Base-by-base conservation (phyloP, 169 alveolate genomes). In the Plasmodium yoelii region DNA sequence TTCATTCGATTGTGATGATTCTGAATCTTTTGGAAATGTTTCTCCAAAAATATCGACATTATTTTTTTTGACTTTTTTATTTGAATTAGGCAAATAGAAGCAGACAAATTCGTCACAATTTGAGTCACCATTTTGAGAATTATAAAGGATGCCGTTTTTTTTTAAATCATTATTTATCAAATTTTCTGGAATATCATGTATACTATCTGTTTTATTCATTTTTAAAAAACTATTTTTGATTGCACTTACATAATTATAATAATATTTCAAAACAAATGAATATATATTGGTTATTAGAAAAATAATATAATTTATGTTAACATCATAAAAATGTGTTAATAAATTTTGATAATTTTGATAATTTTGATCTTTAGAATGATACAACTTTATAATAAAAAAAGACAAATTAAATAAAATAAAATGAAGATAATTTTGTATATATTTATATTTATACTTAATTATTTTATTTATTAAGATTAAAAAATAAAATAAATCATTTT, bases 401-500 rank as follows among this genome's bases (percentile, higher is more conserved):
- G 70, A 64, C 59, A 77, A 19, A 53, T 77, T 77, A 19, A 77
- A 63, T 28, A 77, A 56, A 6, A 77, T 10, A 5, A 28, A 63
- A 13, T 77, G 63, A 26, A 77, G 0, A 15, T 77, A 77, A 39
- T 64, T 77, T 26, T 56, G 55, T 28, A 77, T 57, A 6, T 77
- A 57, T 2, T 63, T 57, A 77, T 77, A 77, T 51, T 77, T 77
- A 69, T 77, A 44, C 15, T 64, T 77, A 46, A 77, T 77, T 8
- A 77, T 22, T 77, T 77, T 61, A 53, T 68, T 64, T 64, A 77
- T 55, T 64, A 77, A 63, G 12, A 13, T 44, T 56, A 77, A 69
- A 51, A 77, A 77, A 49, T 51, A 77, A 44, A 77, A 68, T 19
- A 57, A 24, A 6, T 53, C 67, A 46, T 77, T 77, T n/a, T 46